phyloP scores from a whole-genome alignment of 345 rosid species.

The Xanthoceras sorbifolium region DNA sequence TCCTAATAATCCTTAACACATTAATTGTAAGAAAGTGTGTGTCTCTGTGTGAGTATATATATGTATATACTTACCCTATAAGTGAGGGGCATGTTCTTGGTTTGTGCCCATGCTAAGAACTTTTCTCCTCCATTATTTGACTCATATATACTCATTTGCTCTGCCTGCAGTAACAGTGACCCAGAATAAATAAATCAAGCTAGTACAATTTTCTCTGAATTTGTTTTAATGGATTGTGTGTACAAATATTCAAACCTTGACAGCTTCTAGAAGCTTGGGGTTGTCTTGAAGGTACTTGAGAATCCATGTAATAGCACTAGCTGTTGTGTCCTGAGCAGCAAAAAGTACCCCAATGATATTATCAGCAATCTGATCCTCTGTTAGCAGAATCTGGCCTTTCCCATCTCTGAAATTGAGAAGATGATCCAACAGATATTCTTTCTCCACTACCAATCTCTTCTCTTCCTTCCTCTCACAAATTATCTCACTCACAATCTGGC shows the following conservation, averaged over 20 bases:
- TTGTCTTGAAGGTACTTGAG: constrained; percentile 73
- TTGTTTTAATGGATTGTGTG: not conserved
- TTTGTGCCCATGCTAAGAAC: constrained; percentile 75
- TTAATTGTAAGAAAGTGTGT: not conserved
- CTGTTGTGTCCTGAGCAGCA: constrained; percentile 95
- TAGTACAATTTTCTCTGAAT: not conserved
- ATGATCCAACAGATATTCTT: constrained; percentile 58
- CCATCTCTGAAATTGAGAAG: constrained; percentile 53
- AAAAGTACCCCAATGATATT: constrained; percentile 84
- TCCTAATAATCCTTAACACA: not conserved
- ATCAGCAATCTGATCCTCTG: constrained; percentile 63
- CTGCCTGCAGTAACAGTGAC: constrained; percentile 48
- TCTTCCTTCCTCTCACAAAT: constrained; percentile 63
- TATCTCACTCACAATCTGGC: constrained; percentile 54
- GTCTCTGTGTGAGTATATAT: too few species aligned
- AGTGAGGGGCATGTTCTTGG: constrained; percentile 76
- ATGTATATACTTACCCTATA: constrained; percentile 44
- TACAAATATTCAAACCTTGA: constrained; percentile 48
- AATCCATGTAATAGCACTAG: constrained; percentile 83
- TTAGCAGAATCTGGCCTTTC: constrained; percentile 39
- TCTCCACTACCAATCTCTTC: constrained; percentile 41
- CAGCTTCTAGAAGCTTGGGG: constrained; percentile 58
- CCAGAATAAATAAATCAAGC: not conserved
- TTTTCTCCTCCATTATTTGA: constrained; percentile 51
- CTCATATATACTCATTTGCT: constrained; percentile 56